Conservation (phyloP, 441 rosid genomes). For the Bruguiera hainesii region DNA sequence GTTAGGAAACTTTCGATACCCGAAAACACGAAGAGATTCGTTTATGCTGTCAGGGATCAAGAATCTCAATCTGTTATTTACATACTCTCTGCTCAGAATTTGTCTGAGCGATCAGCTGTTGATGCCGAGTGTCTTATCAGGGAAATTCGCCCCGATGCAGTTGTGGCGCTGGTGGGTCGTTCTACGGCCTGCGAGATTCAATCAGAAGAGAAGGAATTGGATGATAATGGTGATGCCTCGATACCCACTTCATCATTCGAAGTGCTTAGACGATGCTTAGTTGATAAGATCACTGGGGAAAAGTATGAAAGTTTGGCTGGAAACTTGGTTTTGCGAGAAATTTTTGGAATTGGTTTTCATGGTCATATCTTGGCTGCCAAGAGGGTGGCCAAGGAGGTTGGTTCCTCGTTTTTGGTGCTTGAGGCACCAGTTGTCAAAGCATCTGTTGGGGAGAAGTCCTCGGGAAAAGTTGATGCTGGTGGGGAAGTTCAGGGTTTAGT, state of each 20-base stretch:
- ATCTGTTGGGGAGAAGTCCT: slow-evolving; percentile 20
- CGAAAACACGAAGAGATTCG: slow-evolving; percentile 60
- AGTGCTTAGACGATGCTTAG: slow-evolving; percentile 68
- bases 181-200: slow-evolving; percentile 42
- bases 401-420: slow-evolving; percentile 61
- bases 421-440: slow-evolving; percentile 52
- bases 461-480: slow-evolving; percentile 31
- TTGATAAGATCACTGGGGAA: slow-evolving; percentile 64
- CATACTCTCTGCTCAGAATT: slow-evolving; percentile 60
- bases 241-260: slow-evolving; percentile 78
- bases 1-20: slow-evolving; percentile 60
- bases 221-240: slow-evolving; percentile 28
- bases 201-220: slow-evolving; percentile 37
- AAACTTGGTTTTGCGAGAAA: slow-evolving; percentile 67
- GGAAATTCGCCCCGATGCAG: slow-evolving; percentile 64
- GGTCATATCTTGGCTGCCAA: slow-evolving; percentile 76
- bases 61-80: slow-evolving; percentile 64
- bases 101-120: slow-evolving; percentile 68
- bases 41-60: slow-evolving; percentile 58
- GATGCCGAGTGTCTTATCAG: slow-evolving; percentile 68
- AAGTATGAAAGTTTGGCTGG: slow-evolving; percentile 74
- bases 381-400: slow-evolving; percentile 65
- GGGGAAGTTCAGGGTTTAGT: slow-evolving; percentile 42
- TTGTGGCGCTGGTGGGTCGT: slow-evolving; percentile 56
- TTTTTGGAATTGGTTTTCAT: slow-evolving; percentile 74